A percentile compares a stretch with the other conserved stretches of the same genome.
Conservation (phyloP, 305 asterid species). For the Rubia peregrina region DNA sequence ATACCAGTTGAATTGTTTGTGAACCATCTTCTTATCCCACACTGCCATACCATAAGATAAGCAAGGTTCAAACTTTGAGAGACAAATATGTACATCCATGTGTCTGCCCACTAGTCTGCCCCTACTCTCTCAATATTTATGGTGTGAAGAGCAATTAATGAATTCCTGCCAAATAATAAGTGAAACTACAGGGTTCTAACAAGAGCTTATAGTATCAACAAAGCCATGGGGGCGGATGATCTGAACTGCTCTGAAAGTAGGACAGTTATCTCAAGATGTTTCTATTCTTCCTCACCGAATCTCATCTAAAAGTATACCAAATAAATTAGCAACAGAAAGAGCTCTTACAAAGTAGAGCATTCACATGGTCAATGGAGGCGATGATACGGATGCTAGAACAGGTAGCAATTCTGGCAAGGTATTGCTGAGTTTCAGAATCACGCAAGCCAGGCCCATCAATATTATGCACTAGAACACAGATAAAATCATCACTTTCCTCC, state of each 20-base stretch:
- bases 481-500: constrained; percentile 45
- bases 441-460: constrained; percentile 88
- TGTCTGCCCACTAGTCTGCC: neutral
- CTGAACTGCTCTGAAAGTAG: neutral
- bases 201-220: no score
- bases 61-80: neutral
- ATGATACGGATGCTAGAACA: constrained; percentile 73
- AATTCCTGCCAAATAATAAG: no score
- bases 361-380: constrained; percentile 86
- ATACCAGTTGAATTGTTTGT: constrained; percentile 91
- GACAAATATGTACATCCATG: neutral
- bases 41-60: constrained; percentile 33
- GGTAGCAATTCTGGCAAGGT: constrained; percentile 73
- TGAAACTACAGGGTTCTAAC: no score
- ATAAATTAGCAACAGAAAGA: constrained; percentile 5
- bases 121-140: no score
- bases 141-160: no score
- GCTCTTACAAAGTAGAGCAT: constrained; percentile 78
- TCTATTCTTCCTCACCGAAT: neutral
- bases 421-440: constrained; percentile 74
- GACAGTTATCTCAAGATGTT: neutral
- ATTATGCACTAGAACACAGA: constrained; percentile 65
- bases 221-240: no score
- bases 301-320: neutral
- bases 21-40: constrained; percentile 97